Percentiles rank a stretch among this genome's conserved stretches.
These are phyloP conservation scores for Ajuga reptans DNA, from an alignment of 305 asterid species.

Conservation along the genomic window DNA sequence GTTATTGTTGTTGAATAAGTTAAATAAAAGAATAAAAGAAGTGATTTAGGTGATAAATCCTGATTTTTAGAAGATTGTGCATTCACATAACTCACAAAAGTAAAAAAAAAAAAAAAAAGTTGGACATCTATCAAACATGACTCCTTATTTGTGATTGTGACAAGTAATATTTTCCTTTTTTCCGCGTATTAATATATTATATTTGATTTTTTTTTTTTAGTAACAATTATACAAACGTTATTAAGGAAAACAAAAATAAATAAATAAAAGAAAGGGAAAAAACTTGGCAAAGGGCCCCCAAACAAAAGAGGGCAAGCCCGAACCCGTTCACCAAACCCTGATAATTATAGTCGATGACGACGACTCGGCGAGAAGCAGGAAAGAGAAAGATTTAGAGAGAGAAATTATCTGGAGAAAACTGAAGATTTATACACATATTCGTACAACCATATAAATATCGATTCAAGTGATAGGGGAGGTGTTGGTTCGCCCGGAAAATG, in stretches of 20 bases:
- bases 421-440: conserved; percentile 11
- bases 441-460: conserved; percentile 14
- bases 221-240: too few relatives aligned
- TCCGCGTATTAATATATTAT: too few relatives aligned
- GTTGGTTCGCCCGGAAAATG: conserved; percentile 66
- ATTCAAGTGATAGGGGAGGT: conserved; percentile 26
- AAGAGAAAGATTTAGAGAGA: conserved; percentile 20
- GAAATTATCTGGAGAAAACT: neutral
- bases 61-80: too few relatives aligned
- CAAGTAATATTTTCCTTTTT: too few relatives aligned
- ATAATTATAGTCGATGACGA: conserved; percentile 21
- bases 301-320: conserved; percentile 20
- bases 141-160: too few relatives aligned
- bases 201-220: neutral
- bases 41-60: too few relatives aligned
- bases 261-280: neutral
- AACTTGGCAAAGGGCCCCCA: neutral
- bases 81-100: too few relatives aligned
- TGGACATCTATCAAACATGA: too few relatives aligned
- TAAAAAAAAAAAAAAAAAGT: too few relatives aligned
- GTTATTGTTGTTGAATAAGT: too few relatives aligned
- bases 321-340: conserved; percentile 20
- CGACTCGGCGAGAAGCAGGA: conserved; percentile 24
- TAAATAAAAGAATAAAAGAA: too few relatives aligned
- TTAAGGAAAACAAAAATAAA: neutral